Evolutionary conservation across 1,284 basidiomycete genomes (phyloP), one percentile per base, ranked within the genome.

Genomic region (Malassezia sp.): DNA sequence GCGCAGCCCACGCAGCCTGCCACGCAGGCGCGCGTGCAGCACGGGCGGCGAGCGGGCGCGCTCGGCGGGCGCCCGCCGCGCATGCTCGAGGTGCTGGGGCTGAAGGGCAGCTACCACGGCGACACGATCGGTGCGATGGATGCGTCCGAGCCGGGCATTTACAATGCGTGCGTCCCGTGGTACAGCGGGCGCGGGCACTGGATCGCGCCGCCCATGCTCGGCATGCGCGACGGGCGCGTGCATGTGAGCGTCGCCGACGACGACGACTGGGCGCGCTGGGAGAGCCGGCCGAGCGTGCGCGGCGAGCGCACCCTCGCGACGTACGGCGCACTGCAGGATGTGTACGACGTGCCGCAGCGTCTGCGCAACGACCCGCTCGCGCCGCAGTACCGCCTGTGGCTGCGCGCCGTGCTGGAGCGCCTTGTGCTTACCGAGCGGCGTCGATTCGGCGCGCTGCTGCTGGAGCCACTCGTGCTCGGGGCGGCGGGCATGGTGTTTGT

Each of bases 41-140:
- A 42, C 0, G 59, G 59, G 0, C 43, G 54, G n/a, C 40, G 54
- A 14, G 29, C 60, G 0, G 62, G 61, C 6, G 46, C 53, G 20
- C 38, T 56, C 14, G 52, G 41, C 2, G 61, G 65, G 4, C 48
- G 56, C 15, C 44, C 54, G 0, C 49, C 50, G 15, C 45, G 58
- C 53, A 74, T 79, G 27, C 74, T 91, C 12, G 85, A 85, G 14
- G 78, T 97, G 0, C 71, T 97, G 2, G 91, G 91, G 0, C 67
- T 96, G 32, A 83, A 82, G 56, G 91, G 91, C 2, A 88, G 87
- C 62, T 97, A 97, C 72, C 91, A 97, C 63, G 91, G 91, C 5
- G 91, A 97, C 71, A 96, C 91, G 15, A 93, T 96, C 58, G 91
- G 91, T 1, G 83, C 83, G 0, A 96, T 97, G 91, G 87, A 96